Percentiles rank a stretch among this genome's conserved stretches.
These are phyloP conservation scores for Phaeomoniella chlamydospora DNA, from an alignment of 2,329 filamentous ascomycete species.

Conservation along the genomic window DNA sequence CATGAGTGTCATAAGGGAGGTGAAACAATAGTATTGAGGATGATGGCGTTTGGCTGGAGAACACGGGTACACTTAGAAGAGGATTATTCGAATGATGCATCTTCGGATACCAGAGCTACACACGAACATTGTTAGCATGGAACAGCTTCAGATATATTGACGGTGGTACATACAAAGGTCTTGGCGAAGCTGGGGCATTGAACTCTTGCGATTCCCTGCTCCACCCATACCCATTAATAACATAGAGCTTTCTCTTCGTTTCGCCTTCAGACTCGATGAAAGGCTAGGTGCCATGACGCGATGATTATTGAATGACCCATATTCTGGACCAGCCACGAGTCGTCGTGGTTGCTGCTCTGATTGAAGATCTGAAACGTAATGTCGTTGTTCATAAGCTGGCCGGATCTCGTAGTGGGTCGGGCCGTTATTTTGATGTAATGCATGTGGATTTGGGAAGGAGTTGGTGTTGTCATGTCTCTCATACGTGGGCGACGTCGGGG, in stretches of 20 bases:
- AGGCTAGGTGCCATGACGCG: slow-evolving; percentile 24
- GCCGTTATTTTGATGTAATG: slow-evolving; percentile 14
- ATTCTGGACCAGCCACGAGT: slow-evolving; percentile 5
- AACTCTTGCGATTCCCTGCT: slow-evolving; percentile 13
- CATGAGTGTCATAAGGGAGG: no score
- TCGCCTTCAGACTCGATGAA: slow-evolving; percentile 23
- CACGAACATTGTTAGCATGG: not conserved
- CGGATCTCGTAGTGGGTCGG: slow-evolving; percentile 38
- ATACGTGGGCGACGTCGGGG: slow-evolving; percentile 12
- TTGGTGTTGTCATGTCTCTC: slow-evolving; percentile 3
- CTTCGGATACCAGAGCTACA: not conserved
- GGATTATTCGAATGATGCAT: not conserved
- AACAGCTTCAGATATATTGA: not conserved
- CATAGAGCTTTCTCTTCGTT: slow-evolving; percentile 33
- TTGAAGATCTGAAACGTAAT: slow-evolving; percentile 15
- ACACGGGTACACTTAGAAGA: no score
- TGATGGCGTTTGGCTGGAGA: no score
- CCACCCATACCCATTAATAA: slow-evolving; percentile 24
- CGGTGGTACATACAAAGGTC: slow-evolving; percentile 10
- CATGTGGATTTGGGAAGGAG: slow-evolving; percentile 12
- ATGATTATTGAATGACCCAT: slow-evolving; percentile 16
- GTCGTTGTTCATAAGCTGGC: slow-evolving; percentile 29
- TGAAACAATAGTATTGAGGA: no score
- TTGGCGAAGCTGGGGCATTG: slow-evolving; percentile 11
- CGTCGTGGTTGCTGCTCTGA: slow-evolving; percentile 7